Evolutionary conservation across 2,329 filamentous ascomycete genomes (phyloP), one percentile per base, ranked within the genome.

Genomic region (Phyllosticta citriasiana): DNA sequence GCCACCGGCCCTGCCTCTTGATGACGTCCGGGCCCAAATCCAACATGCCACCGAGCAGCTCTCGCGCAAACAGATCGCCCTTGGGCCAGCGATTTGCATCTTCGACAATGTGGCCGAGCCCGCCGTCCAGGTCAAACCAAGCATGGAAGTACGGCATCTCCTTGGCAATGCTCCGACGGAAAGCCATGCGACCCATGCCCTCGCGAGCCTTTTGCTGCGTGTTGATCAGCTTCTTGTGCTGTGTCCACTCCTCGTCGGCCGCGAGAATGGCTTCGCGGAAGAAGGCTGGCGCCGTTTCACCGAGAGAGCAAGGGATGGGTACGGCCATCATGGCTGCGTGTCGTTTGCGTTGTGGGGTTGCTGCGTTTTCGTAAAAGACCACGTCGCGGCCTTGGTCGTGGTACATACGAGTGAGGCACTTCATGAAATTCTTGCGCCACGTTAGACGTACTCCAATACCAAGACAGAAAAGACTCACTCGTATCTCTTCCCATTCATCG

Each of bases 101-200:
- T 75, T 99, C 94, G 0, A 99, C 89, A 8, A 99, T 80, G 72
- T 99, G 94, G 0, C 91, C 94, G 65, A 99, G 76, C 0, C 94
- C 94, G 2, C 94, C 94, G 70, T 99, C 92, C 0, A 99, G 78
- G 58, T 85, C 84, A 71, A 97, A 97, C 92, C 93, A 99, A 4
- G 74, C 93, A 73, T 99, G 94, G 69, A 99, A 99, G 73, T 99
- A 99, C 0, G 95, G 93, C 89, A 95, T 93, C 78, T 99, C 93
- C 76, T 95, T 96, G 12, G 89, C 90, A 63, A 99, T 79, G 22
- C 83, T 88, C 61, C 86, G 82, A 0, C 93, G 82, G 73, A 99
- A 99, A 1, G 94, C 92, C 59, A 82, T 74, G 69, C 88, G 88
- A 0, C 93, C 94, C 64, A 91, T 73, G 0, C 88, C 89, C 2